Base-by-base conservation (phyloP, 169 alveolate genomes). In the Fabrea salina region DNA sequence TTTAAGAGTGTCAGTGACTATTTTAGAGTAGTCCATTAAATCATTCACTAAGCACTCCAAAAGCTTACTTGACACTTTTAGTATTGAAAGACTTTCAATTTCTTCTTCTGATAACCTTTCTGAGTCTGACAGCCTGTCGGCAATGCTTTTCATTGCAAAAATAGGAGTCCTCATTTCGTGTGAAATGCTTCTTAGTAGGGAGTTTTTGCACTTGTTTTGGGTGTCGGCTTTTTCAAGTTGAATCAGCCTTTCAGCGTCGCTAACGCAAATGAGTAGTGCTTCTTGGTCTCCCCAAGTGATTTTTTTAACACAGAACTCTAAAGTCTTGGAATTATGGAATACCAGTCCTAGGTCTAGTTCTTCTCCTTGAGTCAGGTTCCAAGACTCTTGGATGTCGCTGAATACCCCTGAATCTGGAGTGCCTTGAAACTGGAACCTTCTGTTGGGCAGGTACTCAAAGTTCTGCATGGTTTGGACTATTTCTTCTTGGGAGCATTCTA, bases 151-250 rank as follows among this genome's bases (percentile, higher is more conserved):
- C 8, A 66, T 43, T 0, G 57, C 76, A 40, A 37, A 37, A 22
- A 66, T 35, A 16, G 76, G 76, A 0, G 76, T 66, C 19, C 76
- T 0, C 51, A 66, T 7, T 5, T 66, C 76, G 41, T 66, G 76
- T 16, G 76, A 66, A 5, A 66, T 56, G 4, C 58, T 37, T 43
- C 76, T 5, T 19, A 66, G n/a, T 19, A 66, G 19, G 16, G 30
- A 5, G 4, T n/a, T 39, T 66, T 66, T 66, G 5, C 19, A 35
- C 57, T 66, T 66, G 5, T 66, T 66, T 33, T 66, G 58, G 33
- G 71, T 30, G 5, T 22, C 33, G 43, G 43, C 16, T n/a, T 32
- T 37, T n/a, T 58, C 71, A 2, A 58, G 5, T n/a, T 22, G 16
- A 1, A 58, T 27, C 33, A 58, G 25, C 7, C 19, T 27, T 27